phyloP scores from a whole-genome alignment of 768 basidiomycete species.

The Clavaria fumosa region DNA sequence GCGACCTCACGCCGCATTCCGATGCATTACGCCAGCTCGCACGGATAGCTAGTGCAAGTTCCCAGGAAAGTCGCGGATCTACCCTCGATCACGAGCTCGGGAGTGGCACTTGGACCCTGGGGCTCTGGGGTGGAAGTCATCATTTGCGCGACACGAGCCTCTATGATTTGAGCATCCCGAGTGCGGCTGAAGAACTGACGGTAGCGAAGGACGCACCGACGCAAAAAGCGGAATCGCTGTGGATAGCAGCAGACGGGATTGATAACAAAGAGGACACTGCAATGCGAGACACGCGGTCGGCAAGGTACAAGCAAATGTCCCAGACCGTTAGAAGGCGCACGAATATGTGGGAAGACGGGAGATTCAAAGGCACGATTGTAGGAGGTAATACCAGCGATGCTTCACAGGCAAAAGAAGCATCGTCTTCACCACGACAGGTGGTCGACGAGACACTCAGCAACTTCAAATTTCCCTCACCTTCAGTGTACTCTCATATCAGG shows the following conservation, averaged over 20 bases:
- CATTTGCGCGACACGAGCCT: conserved; percentile 43
- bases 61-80: conserved; percentile 12
- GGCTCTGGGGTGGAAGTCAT: conserved; percentile 18
- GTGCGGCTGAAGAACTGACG: conserved; percentile 15
- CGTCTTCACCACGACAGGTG: conserved; percentile 19
- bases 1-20: conserved; percentile 14
- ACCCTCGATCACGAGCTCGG: conserved; percentile 48
- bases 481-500: conserved; percentile 25
- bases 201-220: conserved; percentile 4
- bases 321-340: conserved; percentile 44
- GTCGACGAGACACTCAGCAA: conserved; percentile 10
- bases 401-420: conserved; percentile 10
- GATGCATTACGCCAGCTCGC: neutral
- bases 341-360: conserved; percentile 40
- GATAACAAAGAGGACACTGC: too few species aligned
- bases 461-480: conserved; percentile 29
- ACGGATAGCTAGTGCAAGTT: neutral
- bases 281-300: conserved; percentile 13
- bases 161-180: conserved; percentile 30
- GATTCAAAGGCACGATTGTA: conserved; percentile 25
- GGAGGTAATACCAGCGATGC: conserved; percentile 4
- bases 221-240: too few species aligned
- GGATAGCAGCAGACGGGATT: too few species aligned
- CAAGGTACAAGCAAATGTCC: conserved; percentile 27
- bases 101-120: conserved; percentile 27